phyloP scores from a whole-genome alignment of 768 basidiomycete genomes.

The Exsudoporus frostii region DNA sequence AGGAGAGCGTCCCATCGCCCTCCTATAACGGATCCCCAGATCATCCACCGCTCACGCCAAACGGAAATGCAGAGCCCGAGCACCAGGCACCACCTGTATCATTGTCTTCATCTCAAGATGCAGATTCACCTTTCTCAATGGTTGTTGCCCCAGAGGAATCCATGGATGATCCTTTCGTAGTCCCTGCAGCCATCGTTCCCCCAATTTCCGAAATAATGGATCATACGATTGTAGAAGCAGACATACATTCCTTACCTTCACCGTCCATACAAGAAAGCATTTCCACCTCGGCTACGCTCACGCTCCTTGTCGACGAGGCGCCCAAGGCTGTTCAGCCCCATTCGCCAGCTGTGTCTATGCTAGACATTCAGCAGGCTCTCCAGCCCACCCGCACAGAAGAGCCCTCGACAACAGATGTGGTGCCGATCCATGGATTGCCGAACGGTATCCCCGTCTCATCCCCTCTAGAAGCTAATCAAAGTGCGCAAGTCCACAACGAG shows the following conservation, averaged over 20 bases:
- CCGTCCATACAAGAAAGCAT: constrained; percentile 1
- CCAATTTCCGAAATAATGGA: background rate
- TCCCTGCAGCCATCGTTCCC: background rate
- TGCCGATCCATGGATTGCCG: background rate
- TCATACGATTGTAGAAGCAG: background rate
- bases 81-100: background rate
- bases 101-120: background rate
- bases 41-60: background rate
- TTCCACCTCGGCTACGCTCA: constrained; percentile 4
- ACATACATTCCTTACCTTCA: background rate
- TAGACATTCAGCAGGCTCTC: constrained; percentile 12
- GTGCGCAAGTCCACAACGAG: background rate
- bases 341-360: constrained; percentile 20
- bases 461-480: background rate
- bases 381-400: background rate
- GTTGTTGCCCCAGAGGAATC: constrained; percentile 1
- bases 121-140: background rate
- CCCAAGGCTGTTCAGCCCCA: background rate
- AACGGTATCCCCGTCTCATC: background rate
- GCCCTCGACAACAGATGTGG: background rate
- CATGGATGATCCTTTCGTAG: constrained; percentile 11
- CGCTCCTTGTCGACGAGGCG: constrained; percentile 15
- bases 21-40: background rate
- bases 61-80: background rate
- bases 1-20: background rate